Base-by-base conservation (phyloP, 163 green algal species). In the Picocystis sp. region DNA sequence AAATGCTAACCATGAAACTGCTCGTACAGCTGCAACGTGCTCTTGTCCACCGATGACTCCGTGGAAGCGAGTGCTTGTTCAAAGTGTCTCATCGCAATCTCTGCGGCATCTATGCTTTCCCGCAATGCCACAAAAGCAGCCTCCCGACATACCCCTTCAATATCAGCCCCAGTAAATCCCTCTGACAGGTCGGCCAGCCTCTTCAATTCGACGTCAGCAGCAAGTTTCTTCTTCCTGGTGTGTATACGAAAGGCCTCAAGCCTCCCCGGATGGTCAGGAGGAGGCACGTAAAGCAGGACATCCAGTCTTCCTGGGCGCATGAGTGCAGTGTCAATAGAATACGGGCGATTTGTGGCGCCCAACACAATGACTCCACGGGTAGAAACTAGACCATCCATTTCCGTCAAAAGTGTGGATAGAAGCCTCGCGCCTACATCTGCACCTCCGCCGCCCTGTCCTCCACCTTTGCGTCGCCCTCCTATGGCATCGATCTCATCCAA, bases 301-400 rank as follows among this genome's bases (percentile, higher is more conserved):
- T 91, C 79, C 22, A 93, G 80, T 14, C 86, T 73, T 12, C 86
- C 86, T 1, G 86, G 84, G 2, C 84, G 66, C 52, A 93, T 61
- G 50, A 95, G 70, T 14, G 86, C 84, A 0, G 71, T 47, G 53
- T 94, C 84, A 1, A 95, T 56, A 2, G 73, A 73, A 1, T 65
- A 43, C 1, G 80, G 77, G 0, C 84, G 63, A 67, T 95, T 95
- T 45, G 83, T 95, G 22, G 86, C 81, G 3, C 63, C 85, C 42
- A 93, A 57, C 17, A 93, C 73, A 43, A 88, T 57, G 21, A 94
- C 77, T 14, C 79, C 80, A 67, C 56, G 62, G 0, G 75, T 66
- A 19, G 66, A 43, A 61, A 94, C 81, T 60, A 97, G 68, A 11
- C 88, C 88, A 62, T 97, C 88, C 81, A 97, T 93, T 60, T 96